Conservation (phyloP, 2,329 filamentous ascomycete genomes). For the Talaromyces albobiverticillius region DNA sequence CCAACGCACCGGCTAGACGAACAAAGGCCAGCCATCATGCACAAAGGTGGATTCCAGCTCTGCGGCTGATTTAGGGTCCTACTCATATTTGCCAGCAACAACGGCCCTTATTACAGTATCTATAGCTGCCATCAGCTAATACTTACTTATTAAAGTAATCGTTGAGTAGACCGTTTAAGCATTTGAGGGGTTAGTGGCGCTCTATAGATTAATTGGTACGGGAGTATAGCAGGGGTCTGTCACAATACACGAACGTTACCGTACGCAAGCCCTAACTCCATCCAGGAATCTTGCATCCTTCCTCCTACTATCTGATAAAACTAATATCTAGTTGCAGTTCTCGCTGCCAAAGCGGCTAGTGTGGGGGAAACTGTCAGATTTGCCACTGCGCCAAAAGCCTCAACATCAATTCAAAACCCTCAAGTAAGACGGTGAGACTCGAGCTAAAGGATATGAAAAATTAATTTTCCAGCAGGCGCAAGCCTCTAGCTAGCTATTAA, state of each 20-base stretch:
- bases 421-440: too few species aligned
- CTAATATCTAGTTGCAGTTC: neutral
- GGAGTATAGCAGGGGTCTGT: neutral
- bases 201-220: too few species aligned
- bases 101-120: neutral
- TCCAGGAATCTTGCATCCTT: neutral
- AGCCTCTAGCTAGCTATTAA: too few species aligned
- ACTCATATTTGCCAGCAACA: neutral
- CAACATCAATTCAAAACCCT: too few species aligned
- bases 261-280: conserved; percentile 3
- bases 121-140: too few species aligned
- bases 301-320: neutral
- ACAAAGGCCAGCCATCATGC: neutral
- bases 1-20: neutral
- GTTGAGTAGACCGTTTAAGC: too few species aligned
- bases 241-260: neutral
- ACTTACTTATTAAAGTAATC: too few species aligned
- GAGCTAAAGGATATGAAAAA: too few species aligned
- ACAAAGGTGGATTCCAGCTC: neutral
- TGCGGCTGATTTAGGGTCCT: neutral
- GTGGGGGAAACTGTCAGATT: too few species aligned
- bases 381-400: too few species aligned
- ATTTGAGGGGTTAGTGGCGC: too few species aligned
- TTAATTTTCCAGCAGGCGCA: too few species aligned
- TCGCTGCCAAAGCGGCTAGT: neutral